phyloP scores from a whole-genome alignment of 2,329 filamentous ascomycete species.

The Colletotrichum sp. region DNA sequence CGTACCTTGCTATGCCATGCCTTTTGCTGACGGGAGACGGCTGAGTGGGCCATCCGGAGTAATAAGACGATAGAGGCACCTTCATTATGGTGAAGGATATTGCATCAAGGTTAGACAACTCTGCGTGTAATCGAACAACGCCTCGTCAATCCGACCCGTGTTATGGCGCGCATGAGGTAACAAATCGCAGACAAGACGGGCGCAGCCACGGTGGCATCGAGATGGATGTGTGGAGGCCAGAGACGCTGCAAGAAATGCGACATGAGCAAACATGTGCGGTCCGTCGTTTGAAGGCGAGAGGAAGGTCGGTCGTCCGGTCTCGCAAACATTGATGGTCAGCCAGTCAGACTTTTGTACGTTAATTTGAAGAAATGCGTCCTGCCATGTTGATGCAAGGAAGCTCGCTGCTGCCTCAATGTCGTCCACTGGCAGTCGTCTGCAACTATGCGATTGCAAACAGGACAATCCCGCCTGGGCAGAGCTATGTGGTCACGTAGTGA shows the following conservation, averaged over 20 bases:
- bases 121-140: not conserved
- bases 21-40: not conserved
- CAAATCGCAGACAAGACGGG: not conserved
- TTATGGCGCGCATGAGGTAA: not conserved
- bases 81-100: conserved; percentile 4
- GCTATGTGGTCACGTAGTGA: not conserved
- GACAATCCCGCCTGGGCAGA: not conserved
- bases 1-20: not conserved
- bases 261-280: not conserved
- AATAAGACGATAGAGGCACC: not conserved
- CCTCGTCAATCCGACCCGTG: not conserved
- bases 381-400: conserved; percentile 18
- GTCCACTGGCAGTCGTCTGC: not conserved
- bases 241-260: not conserved
- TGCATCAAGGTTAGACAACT: not conserved
- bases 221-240: not conserved
- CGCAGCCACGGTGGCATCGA: not conserved
- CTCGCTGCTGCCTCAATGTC: conserved; percentile 7
- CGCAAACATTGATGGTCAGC: conserved; percentile 7
- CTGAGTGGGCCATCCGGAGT: not conserved
- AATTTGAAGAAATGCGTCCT: conserved; percentile 17
- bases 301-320: conserved; percentile 1
- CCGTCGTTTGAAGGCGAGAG: not conserved
- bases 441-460: conserved; percentile 2
- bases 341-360: not conserved